Conservation (phyloP, 495 filamentous ascomycete species). For the Amniculicola lignicola region DNA sequence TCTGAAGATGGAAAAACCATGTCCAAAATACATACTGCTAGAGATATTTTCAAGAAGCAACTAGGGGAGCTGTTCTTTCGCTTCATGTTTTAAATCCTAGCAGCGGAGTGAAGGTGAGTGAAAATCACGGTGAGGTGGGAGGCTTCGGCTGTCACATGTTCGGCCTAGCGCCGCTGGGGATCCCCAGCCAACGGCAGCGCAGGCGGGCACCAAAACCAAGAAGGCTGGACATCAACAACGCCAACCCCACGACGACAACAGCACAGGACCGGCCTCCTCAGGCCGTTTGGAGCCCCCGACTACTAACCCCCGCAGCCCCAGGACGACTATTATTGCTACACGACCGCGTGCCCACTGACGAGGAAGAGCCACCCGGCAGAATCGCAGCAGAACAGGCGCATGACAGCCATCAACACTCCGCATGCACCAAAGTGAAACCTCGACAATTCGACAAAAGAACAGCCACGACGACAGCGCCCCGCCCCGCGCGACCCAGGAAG, state of each 20-base stretch:
- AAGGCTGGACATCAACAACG: slow-evolving; percentile 31
- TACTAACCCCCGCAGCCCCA: slow-evolving; percentile 11
- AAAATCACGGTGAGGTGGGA: too few species aligned
- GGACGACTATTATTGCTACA: slow-evolving; percentile 18
- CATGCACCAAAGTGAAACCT: slow-evolving; percentile 1
- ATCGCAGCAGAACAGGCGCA: slow-evolving; percentile 2
- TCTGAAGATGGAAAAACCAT: too few species aligned
- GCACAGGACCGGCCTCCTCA: background rate
- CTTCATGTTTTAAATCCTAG: too few species aligned
- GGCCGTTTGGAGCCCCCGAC: too few species aligned
- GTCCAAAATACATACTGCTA: too few species aligned
- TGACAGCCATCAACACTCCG: slow-evolving; percentile 5
- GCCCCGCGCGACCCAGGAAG: background rate
- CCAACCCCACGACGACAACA: slow-evolving; percentile 1
- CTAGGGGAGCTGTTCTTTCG: too few species aligned
- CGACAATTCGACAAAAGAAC: background rate
- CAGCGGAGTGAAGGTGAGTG: too few species aligned
- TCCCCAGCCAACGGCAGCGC: slow-evolving; percentile 6
- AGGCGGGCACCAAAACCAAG: slow-evolving; percentile 15
- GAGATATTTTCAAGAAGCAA: too few species aligned
- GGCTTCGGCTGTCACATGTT: slow-evolving; percentile 26
- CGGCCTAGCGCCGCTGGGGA: slow-evolving; percentile 2
- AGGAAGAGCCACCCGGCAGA: slow-evolving; percentile 13
- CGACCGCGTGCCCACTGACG: background rate
- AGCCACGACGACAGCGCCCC: background rate